phyloP scores from a whole-genome alignment of 2,329 filamentous ascomycete species.

The Simplicillium aogashimaense region DNA sequence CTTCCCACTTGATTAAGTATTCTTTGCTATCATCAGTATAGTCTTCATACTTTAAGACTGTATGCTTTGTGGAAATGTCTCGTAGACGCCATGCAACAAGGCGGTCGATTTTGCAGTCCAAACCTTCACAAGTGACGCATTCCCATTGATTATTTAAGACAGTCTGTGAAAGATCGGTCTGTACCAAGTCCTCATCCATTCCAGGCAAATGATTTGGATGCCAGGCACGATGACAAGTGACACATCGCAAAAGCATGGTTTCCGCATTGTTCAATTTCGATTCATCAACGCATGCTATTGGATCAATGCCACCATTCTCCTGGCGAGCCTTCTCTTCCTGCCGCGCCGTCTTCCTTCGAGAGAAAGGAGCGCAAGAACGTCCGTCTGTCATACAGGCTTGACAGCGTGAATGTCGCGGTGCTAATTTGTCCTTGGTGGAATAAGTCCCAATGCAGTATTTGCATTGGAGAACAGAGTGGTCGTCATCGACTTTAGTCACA shows the following conservation, averaged over 20 bases:
- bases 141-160: conserved; percentile 40
- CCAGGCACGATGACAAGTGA: conserved; percentile 64
- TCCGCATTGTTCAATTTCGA: conserved; percentile 63
- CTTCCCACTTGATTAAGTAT: conserved; percentile 85
- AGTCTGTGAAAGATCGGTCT: too few species aligned
- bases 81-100: conserved; percentile 82
- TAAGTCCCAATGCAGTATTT: conserved; percentile 67
- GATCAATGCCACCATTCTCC: conserved; percentile 71
- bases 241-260: conserved; percentile 77
- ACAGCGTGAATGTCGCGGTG: conserved; percentile 64
- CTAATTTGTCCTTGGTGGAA: conserved; percentile 55
- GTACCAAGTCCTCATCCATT: conserved; percentile 6
- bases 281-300: conserved; percentile 53
- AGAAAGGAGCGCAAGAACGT: conserved; percentile 63
- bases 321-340: conserved; percentile 78
- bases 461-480: conserved; percentile 82
- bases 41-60: conserved; percentile 31
- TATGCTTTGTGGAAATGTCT: conserved; percentile 1
- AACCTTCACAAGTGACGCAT: conserved; percentile 66
- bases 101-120: conserved; percentile 58
- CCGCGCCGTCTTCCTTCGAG: conserved; percentile 58
- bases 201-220: conserved; percentile 76
- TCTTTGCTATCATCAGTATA: conserved; percentile 60
- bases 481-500: conserved; percentile 71
- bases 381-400: conserved; percentile 58